Evolutionary conservation across 2,329 filamentous ascomycete genomes (phyloP).

Genomic region (Sarocladium strictum): DNA sequence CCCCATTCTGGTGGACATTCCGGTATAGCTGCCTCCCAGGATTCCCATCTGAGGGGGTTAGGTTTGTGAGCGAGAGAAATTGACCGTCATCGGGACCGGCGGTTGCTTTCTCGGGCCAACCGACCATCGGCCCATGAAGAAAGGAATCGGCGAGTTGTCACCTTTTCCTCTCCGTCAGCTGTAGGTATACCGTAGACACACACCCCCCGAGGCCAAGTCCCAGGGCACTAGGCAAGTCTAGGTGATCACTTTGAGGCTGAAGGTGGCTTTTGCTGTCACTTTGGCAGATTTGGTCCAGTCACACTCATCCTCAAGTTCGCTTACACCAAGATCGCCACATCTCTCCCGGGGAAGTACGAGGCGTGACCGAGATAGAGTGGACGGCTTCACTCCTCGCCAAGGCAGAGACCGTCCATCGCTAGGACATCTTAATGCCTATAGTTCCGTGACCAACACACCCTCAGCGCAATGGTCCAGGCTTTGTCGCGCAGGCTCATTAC

Average conservation of each 20-base stretch:
- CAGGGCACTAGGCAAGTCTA: no score
- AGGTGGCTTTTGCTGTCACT: background rate
- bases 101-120: background rate
- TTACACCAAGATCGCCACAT: background rate
- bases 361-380: background rate
- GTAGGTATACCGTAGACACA: no score
- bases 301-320: background rate
- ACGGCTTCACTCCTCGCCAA: background rate
- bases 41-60: slow-evolving; percentile 2
- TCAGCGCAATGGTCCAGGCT: background rate
- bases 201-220: no score
- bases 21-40: background rate
- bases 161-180: no score
- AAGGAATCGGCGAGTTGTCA: no score
- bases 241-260: background rate
- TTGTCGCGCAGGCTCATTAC: background rate
- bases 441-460: background rate
- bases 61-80: background rate
- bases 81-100: no score
- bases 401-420: no score
- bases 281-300: no score
- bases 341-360: background rate
- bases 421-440: no score
- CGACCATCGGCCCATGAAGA: background rate
- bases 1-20: background rate